Base-by-base conservation (phyloP, 164 flowering plant genomes). In the Vitis amurensis region DNA sequence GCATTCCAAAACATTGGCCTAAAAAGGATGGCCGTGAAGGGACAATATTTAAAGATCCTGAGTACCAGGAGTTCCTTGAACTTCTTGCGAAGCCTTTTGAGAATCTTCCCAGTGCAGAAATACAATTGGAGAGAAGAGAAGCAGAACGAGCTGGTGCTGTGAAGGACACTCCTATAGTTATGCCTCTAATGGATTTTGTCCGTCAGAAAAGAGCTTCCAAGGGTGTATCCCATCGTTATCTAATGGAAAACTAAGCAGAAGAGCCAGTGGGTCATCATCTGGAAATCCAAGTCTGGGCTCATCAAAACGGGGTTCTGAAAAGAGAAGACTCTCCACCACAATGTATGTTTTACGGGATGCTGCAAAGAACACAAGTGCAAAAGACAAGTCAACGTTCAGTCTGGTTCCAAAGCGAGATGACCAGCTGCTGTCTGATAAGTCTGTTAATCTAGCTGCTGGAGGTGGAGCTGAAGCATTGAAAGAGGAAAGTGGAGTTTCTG, bases 11-110 rank as follows among this genome's bases (percentile, higher is more conserved):
- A 81, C 73, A 70, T 19, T 83, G 83, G 83, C 69, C 82, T 17
- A 94, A 92, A 74, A 92, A 83, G 63, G 98, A 94, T 82, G 94
- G 93, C 9, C 92, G 98, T 67, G 98, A 92, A 65, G 98, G 97
- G 74, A 85, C 96, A 55, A 87, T 94, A 76, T 55, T 55, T 2
- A 91, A 84, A 85, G 97, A 94, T 84, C 86, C 91, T 19, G 94
- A 89, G 75, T 94, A 89, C 77, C 65, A 92, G 84, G 97, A 90
- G 78, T 94, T 94, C 79, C 91, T 92, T 74, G 98, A 94, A 68
- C 61, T 69, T 75, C 70, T 94, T 69, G 79, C 93, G 50, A 94
- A 92, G 86, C 98, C 98, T 63, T 86, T 81, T 55, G 97, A 89
- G 82, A 88, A 91, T 83, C 98, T 94, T 82, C 97, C 98, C 2